Conservation (phyloP, 164 flowering plant genomes). For the Vitis riparia region DNA sequence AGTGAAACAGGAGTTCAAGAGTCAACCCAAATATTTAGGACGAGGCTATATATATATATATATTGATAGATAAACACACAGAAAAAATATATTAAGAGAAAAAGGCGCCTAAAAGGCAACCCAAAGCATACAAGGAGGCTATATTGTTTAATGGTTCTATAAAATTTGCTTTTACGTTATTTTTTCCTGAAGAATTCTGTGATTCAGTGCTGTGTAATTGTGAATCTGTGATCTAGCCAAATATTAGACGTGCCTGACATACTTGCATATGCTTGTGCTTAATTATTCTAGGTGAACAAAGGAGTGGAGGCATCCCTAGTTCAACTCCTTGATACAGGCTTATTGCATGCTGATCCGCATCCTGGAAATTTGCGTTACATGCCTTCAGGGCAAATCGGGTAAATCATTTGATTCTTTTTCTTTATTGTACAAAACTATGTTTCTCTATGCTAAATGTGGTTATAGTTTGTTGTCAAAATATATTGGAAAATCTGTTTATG, state of each 20-base stretch:
- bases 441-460: background rate
- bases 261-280: constrained; percentile 5
- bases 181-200: no score
- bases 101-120: no score
- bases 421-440: background rate
- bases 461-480: background rate
- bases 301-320: constrained; percentile 89
- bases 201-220: background rate
- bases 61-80: no score
- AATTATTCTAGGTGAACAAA: constrained; percentile 69
- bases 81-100: no score
- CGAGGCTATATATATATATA: background rate
- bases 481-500: background rate
- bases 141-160: no score
- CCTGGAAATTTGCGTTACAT: constrained; percentile 90
- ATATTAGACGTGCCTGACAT: background rate
- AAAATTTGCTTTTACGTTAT: no score
- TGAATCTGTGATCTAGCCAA: background rate
- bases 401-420: background rate
- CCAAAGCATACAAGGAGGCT: background rate
- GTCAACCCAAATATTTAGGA: background rate
- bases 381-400: constrained; percentile 82
- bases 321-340: constrained; percentile 97
- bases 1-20: background rate
- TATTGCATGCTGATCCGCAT: constrained; percentile 98